phyloP scores from a whole-genome alignment of 768 basidiomycete genomes.

The Russula abietina region DNA sequence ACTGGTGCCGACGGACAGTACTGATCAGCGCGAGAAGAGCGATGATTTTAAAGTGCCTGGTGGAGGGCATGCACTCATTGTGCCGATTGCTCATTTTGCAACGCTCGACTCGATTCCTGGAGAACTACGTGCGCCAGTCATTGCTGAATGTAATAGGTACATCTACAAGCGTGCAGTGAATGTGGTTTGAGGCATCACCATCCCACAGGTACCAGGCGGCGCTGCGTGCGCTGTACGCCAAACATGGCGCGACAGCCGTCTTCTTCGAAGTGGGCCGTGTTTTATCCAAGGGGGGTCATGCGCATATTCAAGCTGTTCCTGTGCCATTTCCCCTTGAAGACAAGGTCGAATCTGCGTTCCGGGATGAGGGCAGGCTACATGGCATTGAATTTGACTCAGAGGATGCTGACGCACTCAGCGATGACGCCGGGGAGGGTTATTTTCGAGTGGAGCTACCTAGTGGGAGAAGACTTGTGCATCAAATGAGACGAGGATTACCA shows the following conservation, averaged over 20 bases:
- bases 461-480: constrained; percentile 78
- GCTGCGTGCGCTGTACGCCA: constrained; percentile 64
- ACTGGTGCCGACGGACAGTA: constrained; percentile 73
- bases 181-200: not conserved
- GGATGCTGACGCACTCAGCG: constrained; percentile 53
- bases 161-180: constrained; percentile 14
- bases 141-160: constrained; percentile 75
- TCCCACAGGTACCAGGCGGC: constrained; percentile 67
- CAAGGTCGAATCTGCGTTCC: constrained; percentile 65
- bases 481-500: constrained; percentile 67
- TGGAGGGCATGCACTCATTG: constrained; percentile 91
- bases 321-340: constrained; percentile 58
- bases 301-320: constrained; percentile 85
- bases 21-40: constrained; percentile 36
- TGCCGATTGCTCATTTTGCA: constrained; percentile 90
- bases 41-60: constrained; percentile 62
- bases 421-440: constrained; percentile 62
- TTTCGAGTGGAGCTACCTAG: constrained; percentile 89
- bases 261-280: constrained; percentile 85
- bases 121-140: constrained; percentile 67
- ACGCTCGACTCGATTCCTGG: constrained; percentile 77
- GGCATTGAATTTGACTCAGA: constrained; percentile 76
- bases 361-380: constrained; percentile 54
- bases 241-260: constrained; percentile 61
- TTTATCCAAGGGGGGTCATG: constrained; percentile 84